Percentiles rank a stretch among this genome's conserved stretches.
Evolutionary conservation across 306 rosid genomes (phyloP).

Genomic region (Carpinus viminea): DNA sequence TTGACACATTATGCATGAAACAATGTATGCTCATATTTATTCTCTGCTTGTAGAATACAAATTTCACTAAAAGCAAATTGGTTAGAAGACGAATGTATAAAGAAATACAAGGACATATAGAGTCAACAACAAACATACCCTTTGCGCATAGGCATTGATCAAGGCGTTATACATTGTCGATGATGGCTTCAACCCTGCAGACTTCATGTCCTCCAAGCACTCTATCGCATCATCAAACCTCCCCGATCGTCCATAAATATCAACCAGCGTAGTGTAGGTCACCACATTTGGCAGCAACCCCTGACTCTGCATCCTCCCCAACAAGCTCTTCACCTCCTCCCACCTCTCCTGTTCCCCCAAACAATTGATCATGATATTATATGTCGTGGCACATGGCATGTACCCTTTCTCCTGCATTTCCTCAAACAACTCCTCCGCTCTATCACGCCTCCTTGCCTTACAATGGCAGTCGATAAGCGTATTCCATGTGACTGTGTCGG

Average conservation of each 20-base stretch:
- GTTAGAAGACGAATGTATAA: background rate
- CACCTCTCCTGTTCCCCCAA: conserved; percentile 81
- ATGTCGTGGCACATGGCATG: conserved; percentile 64
- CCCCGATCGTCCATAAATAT: conserved; percentile 79
- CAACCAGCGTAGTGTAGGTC: conserved; percentile 82
- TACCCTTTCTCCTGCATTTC: conserved; percentile 83
- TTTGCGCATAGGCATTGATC: conserved; percentile 90
- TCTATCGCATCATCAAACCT: conserved; percentile 78
- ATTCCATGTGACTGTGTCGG: conserved; percentile 87
- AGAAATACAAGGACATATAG: background rate
- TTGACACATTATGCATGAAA: background rate
- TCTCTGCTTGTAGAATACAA: background rate
- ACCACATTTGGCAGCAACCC: conserved; percentile 82
- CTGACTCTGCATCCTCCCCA: conserved; percentile 76
- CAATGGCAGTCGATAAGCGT: conserved; percentile 79
- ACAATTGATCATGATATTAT: conserved; percentile 81
- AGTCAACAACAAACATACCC: conserved; percentile 47
- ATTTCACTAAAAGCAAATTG: background rate
- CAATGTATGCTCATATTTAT: too few relatives aligned
- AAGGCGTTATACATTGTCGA: conserved; percentile 88
- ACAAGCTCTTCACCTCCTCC: conserved; percentile 65
- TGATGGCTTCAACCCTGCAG: conserved; percentile 78
- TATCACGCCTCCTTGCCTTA: conserved; percentile 58
- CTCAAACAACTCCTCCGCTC: conserved; percentile 72
- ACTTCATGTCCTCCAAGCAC: conserved; percentile 80